Evolutionary conservation across 441 rosid species (phyloP).

Genomic region (Gossypium davidsonii): DNA sequence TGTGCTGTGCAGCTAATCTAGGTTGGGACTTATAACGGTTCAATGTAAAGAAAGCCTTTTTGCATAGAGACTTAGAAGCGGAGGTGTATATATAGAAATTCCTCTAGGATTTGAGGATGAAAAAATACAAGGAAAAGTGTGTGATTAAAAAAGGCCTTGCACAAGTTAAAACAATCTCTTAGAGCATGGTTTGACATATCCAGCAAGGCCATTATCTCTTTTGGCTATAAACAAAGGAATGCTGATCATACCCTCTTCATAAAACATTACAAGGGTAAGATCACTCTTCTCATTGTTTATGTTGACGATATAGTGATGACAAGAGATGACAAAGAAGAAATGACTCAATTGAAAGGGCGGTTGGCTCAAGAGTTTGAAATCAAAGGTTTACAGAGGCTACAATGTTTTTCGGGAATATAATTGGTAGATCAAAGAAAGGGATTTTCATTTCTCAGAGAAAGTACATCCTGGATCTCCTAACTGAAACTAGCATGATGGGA

Average conservation of each 20-base stretch:
- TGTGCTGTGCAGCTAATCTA: not conserved
- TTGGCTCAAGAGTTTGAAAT: too few relatives aligned
- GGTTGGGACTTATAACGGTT: not conserved
- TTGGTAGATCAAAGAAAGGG: not conserved
- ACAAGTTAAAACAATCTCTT: not conserved
- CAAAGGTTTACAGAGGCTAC: not conserved
- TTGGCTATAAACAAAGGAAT: not conserved
- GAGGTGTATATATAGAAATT: not conserved
- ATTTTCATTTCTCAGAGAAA: not conserved
- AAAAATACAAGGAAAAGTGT: not conserved
- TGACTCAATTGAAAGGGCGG: not conserved
- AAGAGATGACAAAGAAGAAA: not conserved
- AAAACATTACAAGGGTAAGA: not conserved
- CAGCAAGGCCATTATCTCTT: not conserved
- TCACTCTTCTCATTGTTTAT: not conserved
- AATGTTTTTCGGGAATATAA: not conserved
- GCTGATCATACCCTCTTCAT: not conserved
- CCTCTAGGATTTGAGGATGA: not conserved
- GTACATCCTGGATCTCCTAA: not conserved
- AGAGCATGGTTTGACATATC: not conserved
- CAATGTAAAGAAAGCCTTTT: not conserved
- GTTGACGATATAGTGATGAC: not conserved
- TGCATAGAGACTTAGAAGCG: not conserved
- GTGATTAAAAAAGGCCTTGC: not conserved
- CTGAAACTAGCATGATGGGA: not conserved